Percentiles rank a stretch among this genome's conserved stretches.
phyloP scores from a whole-genome alignment of 169 alveolate genomes.

The Neospora caninum region DNA sequence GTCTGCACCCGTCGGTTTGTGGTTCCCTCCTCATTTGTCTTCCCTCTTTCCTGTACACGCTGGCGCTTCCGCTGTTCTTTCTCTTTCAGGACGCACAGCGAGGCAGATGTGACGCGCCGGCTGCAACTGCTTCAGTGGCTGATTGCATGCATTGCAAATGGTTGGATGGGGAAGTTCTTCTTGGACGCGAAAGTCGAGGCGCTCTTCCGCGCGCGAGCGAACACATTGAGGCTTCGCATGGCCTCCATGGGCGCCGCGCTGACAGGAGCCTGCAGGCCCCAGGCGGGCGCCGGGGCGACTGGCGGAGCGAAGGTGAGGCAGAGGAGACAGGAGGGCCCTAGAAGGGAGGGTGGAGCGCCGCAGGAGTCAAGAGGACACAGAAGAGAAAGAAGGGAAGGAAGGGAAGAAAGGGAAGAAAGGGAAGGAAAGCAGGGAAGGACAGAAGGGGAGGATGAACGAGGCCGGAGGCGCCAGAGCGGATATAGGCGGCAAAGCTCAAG shows the following conservation, averaged over 20 bases:
- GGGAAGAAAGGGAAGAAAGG: background rate
- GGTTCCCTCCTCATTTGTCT: too few relatives aligned
- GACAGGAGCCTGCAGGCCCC: background rate
- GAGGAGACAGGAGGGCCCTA: too few relatives aligned
- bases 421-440: background rate
- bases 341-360: too few relatives aligned
- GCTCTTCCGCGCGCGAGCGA: conserved; percentile 54
- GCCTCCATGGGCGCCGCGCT: conserved; percentile 12
- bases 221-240: conserved; percentile 43
- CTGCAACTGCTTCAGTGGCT: conserved; percentile 60
- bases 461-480: too few relatives aligned
- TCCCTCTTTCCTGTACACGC: too few relatives aligned
- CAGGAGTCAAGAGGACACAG: too few relatives aligned
- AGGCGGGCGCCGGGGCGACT: conserved; percentile 1
- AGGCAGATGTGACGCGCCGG: background rate
- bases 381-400: background rate
- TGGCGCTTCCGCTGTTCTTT: background rate
- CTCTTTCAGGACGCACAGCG: background rate
- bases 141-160: conserved; percentile 42
- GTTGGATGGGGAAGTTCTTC: conserved; percentile 63
- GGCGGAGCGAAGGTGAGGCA: background rate
- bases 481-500: too few relatives aligned
- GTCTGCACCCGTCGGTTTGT: background rate
- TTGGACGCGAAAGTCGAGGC: conserved; percentile 59
- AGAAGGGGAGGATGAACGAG: background rate